Evolutionary conservation across 2,329 filamentous ascomycete species (phyloP).

Genomic region (Curvularia spicifera): DNA sequence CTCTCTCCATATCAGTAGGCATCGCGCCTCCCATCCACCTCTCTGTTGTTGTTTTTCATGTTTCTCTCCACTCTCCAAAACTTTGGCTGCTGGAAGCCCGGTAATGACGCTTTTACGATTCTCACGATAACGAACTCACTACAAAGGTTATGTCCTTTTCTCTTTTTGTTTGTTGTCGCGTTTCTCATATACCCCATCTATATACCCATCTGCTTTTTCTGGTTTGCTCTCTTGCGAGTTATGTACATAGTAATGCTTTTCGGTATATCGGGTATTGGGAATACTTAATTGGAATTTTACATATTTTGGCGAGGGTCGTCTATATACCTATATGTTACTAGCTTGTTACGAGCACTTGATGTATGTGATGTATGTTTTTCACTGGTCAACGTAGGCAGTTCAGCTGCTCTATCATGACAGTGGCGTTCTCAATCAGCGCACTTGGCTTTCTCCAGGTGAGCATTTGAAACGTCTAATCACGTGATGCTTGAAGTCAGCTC

Average conservation of each 20-base stretch:
- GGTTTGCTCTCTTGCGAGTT: conserved; percentile 5
- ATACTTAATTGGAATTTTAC: conserved; percentile 5
- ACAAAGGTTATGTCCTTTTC: conserved; percentile 17
- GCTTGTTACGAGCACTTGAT: neutral
- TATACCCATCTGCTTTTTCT: conserved; percentile 12
- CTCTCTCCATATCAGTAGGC: neutral
- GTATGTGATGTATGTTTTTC: neutral
- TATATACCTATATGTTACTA: neutral
- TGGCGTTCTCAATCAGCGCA: neutral
- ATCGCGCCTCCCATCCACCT: neutral
- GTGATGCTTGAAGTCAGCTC: neutral
- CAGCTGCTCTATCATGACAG: neutral
- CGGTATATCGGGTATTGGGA: conserved; percentile 10
- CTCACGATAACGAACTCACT: conserved; percentile 16
- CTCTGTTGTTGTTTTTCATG: neutral
- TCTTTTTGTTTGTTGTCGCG: conserved; percentile 13
- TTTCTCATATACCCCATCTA: conserved; percentile 12
- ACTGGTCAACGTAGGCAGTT: neutral
- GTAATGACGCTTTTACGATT: conserved; percentile 19
- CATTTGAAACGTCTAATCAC: neutral
- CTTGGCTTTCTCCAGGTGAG: neutral
- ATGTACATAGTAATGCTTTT: conserved; percentile 6
- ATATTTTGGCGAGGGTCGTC: conserved; percentile 3
- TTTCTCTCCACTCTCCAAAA: conserved; percentile 4
- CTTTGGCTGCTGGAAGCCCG: conserved; percentile 10